Evolutionary conservation across 345 rosid species (phyloP).

Genomic region (Corchorus olitorius): DNA sequence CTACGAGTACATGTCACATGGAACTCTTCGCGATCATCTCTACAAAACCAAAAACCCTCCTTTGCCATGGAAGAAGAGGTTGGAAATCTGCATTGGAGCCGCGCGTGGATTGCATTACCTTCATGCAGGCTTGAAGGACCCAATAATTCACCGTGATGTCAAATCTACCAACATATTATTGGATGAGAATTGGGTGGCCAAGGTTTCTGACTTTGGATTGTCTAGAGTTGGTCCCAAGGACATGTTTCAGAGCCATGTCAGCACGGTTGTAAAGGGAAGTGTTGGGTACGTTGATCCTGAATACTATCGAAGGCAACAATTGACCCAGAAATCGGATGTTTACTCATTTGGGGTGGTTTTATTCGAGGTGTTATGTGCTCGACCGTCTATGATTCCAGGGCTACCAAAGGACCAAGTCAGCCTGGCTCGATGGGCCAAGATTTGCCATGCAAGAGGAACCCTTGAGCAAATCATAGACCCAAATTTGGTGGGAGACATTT

Average conservation of each 20-base stretch:
- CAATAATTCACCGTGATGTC: constrained; percentile 24
- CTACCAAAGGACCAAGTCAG: constrained; percentile 16
- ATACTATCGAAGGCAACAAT: constrained; percentile 24
- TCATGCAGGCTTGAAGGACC: constrained; percentile 26
- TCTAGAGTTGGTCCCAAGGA: constrained; percentile 28
- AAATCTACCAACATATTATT: constrained; percentile 18
- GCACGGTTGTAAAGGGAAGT: constrained; percentile 35
- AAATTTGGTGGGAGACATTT: constrained; percentile 13
- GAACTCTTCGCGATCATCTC: constrained; percentile 34
- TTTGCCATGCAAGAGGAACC: background rate
- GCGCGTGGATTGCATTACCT: constrained; percentile 39
- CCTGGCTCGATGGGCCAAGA: constrained; percentile 5
- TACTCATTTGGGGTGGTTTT: constrained; percentile 40
- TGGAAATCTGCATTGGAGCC: constrained; percentile 38
- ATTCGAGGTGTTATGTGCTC: constrained; percentile 28
- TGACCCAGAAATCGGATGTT: constrained; percentile 40
- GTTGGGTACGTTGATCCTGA: constrained; percentile 41
- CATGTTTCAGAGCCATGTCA: background rate
- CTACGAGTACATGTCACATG: constrained; percentile 39
- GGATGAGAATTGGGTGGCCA: constrained; percentile 16
- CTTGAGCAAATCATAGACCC: constrained; percentile 11
- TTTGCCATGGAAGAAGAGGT: constrained; percentile 32
- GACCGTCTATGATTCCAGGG: constrained; percentile 19
- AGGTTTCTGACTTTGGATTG: constrained; percentile 35
- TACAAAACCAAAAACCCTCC: constrained; percentile 30